Evolutionary conservation across 768 basidiomycete species (phyloP).

Genomic region (Mycena alexandri): DNA sequence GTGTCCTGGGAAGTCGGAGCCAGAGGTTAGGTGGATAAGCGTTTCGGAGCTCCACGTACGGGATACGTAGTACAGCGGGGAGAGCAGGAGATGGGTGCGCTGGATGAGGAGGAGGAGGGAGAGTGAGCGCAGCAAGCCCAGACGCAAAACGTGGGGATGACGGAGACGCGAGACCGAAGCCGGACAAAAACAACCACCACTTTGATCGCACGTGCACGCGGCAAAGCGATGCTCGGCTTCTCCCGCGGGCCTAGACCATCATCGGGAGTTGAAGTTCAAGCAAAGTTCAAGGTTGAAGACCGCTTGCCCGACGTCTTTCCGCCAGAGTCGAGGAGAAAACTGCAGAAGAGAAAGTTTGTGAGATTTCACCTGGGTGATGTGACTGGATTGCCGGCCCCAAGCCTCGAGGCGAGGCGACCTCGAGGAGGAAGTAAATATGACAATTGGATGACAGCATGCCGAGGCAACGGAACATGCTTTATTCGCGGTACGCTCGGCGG

Average conservation of each 20-base stretch:
- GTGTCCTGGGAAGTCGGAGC: neutral
- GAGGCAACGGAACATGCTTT: too few relatives aligned
- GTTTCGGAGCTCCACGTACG: neutral
- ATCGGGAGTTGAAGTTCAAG: neutral
- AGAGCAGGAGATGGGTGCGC: neutral
- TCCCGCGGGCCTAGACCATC: neutral
- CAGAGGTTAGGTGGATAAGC: neutral
- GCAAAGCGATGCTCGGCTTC: too few relatives aligned
- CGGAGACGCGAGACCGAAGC: constrained; percentile 17
- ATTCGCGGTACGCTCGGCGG: too few relatives aligned
- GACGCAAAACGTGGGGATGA: constrained; percentile 1
- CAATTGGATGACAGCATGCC: too few relatives aligned
- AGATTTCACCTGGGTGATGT: too few relatives aligned
- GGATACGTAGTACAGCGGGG: neutral
- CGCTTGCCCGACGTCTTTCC: too few relatives aligned
- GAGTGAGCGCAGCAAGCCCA: neutral
- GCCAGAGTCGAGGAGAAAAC: too few relatives aligned
- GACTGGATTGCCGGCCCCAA: too few relatives aligned
- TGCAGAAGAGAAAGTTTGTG: too few relatives aligned
- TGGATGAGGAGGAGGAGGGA: neutral
- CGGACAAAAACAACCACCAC: constrained; percentile 8
- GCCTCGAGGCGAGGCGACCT: too few relatives aligned
- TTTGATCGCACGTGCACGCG: constrained; percentile 12
- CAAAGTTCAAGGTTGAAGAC: too few relatives aligned
- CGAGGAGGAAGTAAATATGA: too few relatives aligned